These are phyloP conservation scores for Monosporozyma servazzii DNA, from an alignment of 805 yeast genomes.

Conservation along the genomic window DNA sequence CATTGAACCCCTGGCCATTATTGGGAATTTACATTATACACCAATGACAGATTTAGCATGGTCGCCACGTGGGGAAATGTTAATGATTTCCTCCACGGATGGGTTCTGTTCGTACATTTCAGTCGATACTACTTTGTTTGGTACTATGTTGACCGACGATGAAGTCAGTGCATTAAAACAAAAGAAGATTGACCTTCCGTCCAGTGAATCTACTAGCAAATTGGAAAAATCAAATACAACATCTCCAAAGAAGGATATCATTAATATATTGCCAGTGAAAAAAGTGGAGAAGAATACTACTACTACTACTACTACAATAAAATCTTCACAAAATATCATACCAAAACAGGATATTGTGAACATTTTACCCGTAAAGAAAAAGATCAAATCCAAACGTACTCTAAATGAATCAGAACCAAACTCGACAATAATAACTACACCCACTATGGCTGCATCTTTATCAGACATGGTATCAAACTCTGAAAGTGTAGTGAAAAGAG, in stretches of 20 bases:
- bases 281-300: neutral
- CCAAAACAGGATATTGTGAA: neutral
- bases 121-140: conserved; percentile 48
- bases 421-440: neutral
- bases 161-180: neutral
- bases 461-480: neutral
- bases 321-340: neutral
- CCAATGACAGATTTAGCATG: conserved; percentile 82
- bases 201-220: no score
- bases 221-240: neutral
- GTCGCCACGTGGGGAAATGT: conserved; percentile 63
- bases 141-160: conserved; percentile 31
- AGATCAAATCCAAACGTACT: conserved; percentile 15
- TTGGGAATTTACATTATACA: conserved; percentile 77
- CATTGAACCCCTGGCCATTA: conserved; percentile 58
- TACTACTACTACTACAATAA: neutral
- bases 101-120: conserved; percentile 75
- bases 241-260: neutral
- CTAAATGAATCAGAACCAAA: no score
- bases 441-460: neutral
- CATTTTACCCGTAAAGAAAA: neutral
- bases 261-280: neutral
- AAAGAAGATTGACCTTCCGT: neutral
- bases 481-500: neutral
- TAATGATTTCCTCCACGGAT: conserved; percentile 79